Evolutionary conservation across 139 green algal species (phyloP).

Genomic region (Spirogloea muscicola): DNA sequence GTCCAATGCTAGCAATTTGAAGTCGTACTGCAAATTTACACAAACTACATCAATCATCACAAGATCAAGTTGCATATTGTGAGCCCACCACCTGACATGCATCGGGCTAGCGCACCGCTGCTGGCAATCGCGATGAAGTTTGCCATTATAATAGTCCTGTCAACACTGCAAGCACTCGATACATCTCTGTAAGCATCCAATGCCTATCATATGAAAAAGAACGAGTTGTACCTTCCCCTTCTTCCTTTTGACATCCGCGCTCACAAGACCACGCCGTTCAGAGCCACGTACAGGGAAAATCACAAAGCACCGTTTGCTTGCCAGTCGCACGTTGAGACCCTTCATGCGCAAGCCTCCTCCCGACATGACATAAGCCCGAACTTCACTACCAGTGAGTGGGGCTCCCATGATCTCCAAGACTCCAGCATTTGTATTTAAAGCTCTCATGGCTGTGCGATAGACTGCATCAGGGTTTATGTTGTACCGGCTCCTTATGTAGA

Average conservation of each 20-base stretch:
- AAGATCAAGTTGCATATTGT: too few species aligned
- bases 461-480: conserved; percentile 47
- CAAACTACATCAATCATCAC: too few species aligned
- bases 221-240: conserved; percentile 36
- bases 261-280: conserved; percentile 45
- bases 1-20: conserved; percentile 51
- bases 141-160: too few species aligned
- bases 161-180: too few species aligned
- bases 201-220: too few species aligned
- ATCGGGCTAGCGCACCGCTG: too few species aligned
- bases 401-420: conserved; percentile 53
- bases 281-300: conserved; percentile 51
- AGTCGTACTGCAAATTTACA: conserved; percentile 53
- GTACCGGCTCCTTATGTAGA: conserved; percentile 24
- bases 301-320: conserved; percentile 36
- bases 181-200: too few species aligned
- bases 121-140: too few species aligned
- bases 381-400: conserved; percentile 41
- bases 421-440: conserved; percentile 32
- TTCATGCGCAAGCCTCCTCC: conserved; percentile 48
- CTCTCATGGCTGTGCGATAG: conserved; percentile 47
- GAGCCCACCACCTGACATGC: too few species aligned
- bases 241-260: conserved; percentile 46
- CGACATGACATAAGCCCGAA: conserved; percentile 52
- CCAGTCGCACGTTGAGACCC: conserved; percentile 1